These are phyloP conservation scores for Phytophthora multivora DNA, from an alignment of 352 stramenopile species.

Conservation along the genomic window DNA sequence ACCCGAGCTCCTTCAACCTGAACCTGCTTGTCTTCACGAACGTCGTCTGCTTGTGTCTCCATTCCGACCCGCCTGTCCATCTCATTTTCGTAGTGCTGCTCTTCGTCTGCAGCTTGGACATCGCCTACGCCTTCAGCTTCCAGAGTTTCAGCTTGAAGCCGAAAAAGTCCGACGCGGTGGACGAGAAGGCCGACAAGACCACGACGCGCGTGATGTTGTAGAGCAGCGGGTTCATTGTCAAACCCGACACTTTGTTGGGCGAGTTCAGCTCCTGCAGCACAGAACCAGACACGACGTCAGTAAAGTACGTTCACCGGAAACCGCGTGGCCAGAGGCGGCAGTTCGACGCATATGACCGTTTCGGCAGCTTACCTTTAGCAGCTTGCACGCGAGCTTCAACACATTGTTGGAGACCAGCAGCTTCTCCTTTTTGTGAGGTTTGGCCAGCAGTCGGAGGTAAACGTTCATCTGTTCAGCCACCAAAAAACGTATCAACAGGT, in stretches of 20 bases:
- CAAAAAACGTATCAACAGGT: constrained; percentile 12
- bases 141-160: constrained; percentile 92
- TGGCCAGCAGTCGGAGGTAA: constrained; percentile 81
- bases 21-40: constrained; percentile 9
- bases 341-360: constrained; percentile 1
- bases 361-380: constrained; percentile 74
- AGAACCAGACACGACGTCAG: constrained; percentile 26
- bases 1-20: constrained; percentile 15
- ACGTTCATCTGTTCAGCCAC: constrained; percentile 75
- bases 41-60: constrained; percentile 20
- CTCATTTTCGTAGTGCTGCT: constrained; percentile 18
- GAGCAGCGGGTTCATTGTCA: constrained; percentile 91
- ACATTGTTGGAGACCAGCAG: constrained; percentile 91
- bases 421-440: constrained; percentile 90
- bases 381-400: constrained; percentile 90
- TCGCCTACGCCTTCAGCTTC: constrained; percentile 84
- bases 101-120: constrained; percentile 1
- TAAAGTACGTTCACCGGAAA: not conserved
- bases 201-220: constrained; percentile 91
- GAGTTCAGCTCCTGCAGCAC: constrained; percentile 79
- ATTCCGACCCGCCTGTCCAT: constrained; percentile 36
- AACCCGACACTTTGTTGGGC: constrained; percentile 89
- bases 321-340: not conserved
- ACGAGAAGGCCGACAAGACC: constrained; percentile 89
- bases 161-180: constrained; percentile 89